Evolutionary conservation across 2,329 filamentous ascomycete species (phyloP).

Genomic region (Paecilomyces sp.): DNA sequence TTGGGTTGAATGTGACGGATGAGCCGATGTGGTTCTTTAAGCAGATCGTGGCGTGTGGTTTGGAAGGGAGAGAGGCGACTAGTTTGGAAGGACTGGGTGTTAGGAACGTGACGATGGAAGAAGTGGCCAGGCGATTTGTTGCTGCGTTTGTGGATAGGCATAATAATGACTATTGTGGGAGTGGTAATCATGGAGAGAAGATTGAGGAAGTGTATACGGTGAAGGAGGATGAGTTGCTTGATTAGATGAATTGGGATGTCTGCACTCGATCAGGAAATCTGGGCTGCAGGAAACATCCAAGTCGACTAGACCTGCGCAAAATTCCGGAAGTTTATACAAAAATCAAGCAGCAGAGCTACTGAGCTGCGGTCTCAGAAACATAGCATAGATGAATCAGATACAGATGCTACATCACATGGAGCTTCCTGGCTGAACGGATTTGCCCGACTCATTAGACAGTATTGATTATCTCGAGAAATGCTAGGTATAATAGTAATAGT

Average conservation of each 20-base stretch:
- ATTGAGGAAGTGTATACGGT: constrained; percentile 11
- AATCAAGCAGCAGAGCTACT: too few relatives aligned
- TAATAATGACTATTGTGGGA: constrained; percentile 27
- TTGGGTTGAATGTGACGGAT: constrained; percentile 56
- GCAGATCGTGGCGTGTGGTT: constrained; percentile 82
- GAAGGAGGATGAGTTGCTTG: background rate
- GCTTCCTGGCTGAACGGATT: background rate
- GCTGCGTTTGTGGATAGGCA: constrained; percentile 30
- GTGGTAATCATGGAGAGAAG: constrained; percentile 19
- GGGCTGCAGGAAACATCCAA: too few relatives aligned
- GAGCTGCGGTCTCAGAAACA: too few relatives aligned
- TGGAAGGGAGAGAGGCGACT: constrained; percentile 73
- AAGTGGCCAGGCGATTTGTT: constrained; percentile 31
- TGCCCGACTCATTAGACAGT: background rate
- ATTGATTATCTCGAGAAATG: background rate
- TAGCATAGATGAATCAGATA: too few relatives aligned
- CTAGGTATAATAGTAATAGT: background rate
- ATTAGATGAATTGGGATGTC: background rate
- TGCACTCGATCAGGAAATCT: too few relatives aligned
- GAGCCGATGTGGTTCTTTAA: constrained; percentile 59
- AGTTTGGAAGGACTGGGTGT: constrained; percentile 55
- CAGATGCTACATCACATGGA: background rate
- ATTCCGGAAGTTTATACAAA: too few relatives aligned
- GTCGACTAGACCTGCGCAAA: too few relatives aligned
- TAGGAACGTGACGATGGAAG: constrained; percentile 24